These are phyloP conservation scores for Ailanthus altissimus DNA, from an alignment of 345 rosid species.

Conservation along the genomic window DNA sequence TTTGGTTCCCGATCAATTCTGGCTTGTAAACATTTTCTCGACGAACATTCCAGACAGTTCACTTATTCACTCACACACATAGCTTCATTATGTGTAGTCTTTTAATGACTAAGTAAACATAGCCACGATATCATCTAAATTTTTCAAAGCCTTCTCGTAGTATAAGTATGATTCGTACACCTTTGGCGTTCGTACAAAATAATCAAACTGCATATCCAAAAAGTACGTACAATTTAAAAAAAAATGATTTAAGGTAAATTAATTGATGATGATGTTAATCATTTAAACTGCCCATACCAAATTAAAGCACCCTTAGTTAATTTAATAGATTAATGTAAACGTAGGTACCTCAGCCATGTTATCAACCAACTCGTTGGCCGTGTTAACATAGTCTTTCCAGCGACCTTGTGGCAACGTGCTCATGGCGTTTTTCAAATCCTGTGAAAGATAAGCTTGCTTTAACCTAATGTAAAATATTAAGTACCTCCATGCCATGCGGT, in stretches of 20 bases:
- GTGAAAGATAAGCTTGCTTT: constrained; percentile 71
- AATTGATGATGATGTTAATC: too few relatives aligned
- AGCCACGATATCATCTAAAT: constrained; percentile 69
- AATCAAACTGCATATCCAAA: constrained; percentile 54
- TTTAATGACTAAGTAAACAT: constrained; percentile 34
- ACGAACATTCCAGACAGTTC: neutral
- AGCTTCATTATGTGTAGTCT: neutral
- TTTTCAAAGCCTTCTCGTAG: constrained; percentile 84
- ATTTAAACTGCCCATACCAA: too few relatives aligned
- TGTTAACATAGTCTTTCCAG: constrained; percentile 56
- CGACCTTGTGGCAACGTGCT: constrained; percentile 56
- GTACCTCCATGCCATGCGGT: constrained; percentile 90
- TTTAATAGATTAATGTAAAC: too few relatives aligned
- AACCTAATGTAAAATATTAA: constrained; percentile 73
- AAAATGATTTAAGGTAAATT: too few relatives aligned
- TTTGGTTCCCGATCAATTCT: neutral
- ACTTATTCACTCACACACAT: neutral
- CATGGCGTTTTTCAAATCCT: constrained; percentile 77
- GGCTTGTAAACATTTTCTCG: neutral
- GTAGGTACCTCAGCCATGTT: constrained; percentile 72
- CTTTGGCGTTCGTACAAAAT: constrained; percentile 72
- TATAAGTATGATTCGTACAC: constrained; percentile 86
- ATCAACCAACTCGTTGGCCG: constrained; percentile 69
- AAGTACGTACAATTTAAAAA: too few relatives aligned
- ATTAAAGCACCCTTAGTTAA: too few relatives aligned